These are phyloP conservation scores for Strigomonas galati DNA, from an alignment of 208 protist genomes.

Conservation along the genomic window DNA sequence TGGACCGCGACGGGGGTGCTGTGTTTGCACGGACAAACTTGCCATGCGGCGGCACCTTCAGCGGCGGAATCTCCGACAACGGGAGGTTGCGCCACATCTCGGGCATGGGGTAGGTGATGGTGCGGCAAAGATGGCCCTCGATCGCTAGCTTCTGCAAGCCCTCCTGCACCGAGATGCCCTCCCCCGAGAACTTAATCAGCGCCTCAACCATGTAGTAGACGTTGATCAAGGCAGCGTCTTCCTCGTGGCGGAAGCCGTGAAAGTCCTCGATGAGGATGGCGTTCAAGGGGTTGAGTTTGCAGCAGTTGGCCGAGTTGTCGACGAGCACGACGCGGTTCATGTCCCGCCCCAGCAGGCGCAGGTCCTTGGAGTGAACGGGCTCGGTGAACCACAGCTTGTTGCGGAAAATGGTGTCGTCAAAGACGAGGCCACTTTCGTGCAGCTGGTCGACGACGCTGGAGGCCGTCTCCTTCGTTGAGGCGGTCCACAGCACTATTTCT, in stretches of 20 bases:
- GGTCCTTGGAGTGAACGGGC: conserved; percentile 90
- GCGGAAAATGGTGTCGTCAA: conserved; percentile 88
- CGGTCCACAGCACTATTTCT: conserved; percentile 93
- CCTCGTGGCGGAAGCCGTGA: conserved; percentile 47
- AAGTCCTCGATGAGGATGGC: conserved; percentile 88
- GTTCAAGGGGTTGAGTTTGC: conserved; percentile 86
- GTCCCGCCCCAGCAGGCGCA: conserved; percentile 88
- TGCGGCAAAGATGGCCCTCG: conserved; percentile 69
- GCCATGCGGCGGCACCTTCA: conserved; percentile 80
- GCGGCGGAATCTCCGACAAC: conserved; percentile 63
- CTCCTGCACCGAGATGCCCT: conserved; percentile 39
- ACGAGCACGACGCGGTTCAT: conserved; percentile 87
- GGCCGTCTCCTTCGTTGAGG: conserved; percentile 88
- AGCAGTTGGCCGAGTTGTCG: conserved; percentile 91
- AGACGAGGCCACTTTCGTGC: conserved; percentile 62
- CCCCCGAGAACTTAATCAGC: conserved; percentile 40
- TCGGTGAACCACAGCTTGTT: conserved; percentile 90
- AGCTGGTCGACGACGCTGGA: conserved; percentile 80
- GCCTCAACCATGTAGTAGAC: conserved; percentile 87
- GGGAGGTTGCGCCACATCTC: conserved; percentile 69
- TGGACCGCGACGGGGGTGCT: conserved; percentile 36
- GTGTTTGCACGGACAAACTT: conserved; percentile 63
- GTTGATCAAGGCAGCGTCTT: conserved; percentile 82
- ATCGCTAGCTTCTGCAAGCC: conserved; percentile 41
- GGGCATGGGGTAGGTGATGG: conserved; percentile 44